Evolutionary conservation across 352 stramenopile species (phyloP).

Genomic region (Globisporangium paroecandrum): DNA sequence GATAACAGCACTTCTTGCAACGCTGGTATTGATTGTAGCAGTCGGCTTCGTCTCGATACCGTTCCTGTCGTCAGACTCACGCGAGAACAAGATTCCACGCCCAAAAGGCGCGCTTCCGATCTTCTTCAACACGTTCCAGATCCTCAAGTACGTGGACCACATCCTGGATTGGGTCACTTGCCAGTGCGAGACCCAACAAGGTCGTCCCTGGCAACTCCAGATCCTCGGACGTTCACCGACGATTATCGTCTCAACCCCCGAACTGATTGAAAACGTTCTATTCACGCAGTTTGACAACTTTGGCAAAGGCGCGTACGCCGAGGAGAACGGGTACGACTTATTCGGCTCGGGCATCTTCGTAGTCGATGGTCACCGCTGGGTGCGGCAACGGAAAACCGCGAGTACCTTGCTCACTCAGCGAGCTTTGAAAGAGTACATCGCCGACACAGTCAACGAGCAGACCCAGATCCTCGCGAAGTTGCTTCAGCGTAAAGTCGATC

Average conservation of each 20-base stretch:
- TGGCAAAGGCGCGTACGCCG: neutral
- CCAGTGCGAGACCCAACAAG: neutral
- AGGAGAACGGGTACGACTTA: no score
- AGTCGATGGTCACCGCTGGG: conserved; percentile 27
- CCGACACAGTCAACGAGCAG: conserved; percentile 18
- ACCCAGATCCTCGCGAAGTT: conserved; percentile 16
- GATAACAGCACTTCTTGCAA: no score
- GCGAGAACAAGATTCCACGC: neutral
- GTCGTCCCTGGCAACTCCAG: neutral
- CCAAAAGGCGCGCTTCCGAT: neutral
- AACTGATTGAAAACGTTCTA: neutral
- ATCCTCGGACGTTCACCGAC: neutral
- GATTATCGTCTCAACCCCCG: neutral
- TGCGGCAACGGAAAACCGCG: conserved; percentile 27
- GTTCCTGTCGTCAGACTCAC: no score
- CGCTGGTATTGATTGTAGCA: no score
- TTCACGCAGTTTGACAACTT: neutral
- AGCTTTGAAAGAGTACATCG: conserved; percentile 20
- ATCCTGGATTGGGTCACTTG: neutral
- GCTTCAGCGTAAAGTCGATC: conserved; percentile 21
- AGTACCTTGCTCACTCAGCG: conserved; percentile 28
- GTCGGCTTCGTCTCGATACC: no score
- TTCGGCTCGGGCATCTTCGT: conserved; percentile 18
- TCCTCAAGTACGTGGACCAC: neutral
- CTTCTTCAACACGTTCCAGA: neutral